A percentile compares a stretch with the other conserved stretches of the same genome.
Evolutionary conservation across 495 filamentous ascomycete genomes (phyloP).

Genomic region (Viridothelium virens): DNA sequence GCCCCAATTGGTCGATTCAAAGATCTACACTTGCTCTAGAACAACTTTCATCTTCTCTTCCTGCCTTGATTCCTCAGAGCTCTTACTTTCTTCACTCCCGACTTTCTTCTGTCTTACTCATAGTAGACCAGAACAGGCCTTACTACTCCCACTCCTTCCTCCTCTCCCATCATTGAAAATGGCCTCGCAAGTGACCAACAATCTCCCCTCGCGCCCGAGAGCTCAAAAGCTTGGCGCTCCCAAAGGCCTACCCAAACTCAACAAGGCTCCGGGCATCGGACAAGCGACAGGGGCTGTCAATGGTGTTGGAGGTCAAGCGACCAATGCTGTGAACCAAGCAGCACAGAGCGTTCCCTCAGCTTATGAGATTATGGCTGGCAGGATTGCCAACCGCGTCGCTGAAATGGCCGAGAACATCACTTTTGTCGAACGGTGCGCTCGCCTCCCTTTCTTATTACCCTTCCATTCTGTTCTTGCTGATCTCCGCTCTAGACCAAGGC

Average conservation of each 20-base stretch:
- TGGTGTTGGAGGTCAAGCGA: background rate
- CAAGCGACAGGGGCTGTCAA: background rate
- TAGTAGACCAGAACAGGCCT: background rate
- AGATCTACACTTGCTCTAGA: background rate
- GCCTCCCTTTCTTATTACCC: background rate
- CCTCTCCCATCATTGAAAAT: background rate
- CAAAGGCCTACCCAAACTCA: conserved; percentile 1
- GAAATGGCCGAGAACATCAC: conserved; percentile 41
- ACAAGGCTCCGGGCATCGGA: background rate
- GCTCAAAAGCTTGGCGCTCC: background rate
- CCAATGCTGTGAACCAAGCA: background rate
- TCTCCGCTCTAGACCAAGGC: conserved; percentile 7
- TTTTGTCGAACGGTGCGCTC: conserved; percentile 36
- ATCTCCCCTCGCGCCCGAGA: background rate
- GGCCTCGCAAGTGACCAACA: conserved; percentile 8
- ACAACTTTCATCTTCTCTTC: background rate
- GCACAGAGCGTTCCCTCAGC: conserved; percentile 22
- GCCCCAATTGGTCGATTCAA: background rate
- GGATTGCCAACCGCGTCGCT: conserved; percentile 37
- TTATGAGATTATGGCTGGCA: conserved; percentile 35
- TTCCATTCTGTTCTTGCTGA: background rate
- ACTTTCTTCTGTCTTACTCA: background rate
- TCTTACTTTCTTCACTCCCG: background rate
- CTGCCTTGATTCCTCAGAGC: no score
- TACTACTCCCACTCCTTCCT: background rate